phyloP scores from a whole-genome alignment of 2,329 filamentous ascomycete species.

The Colletotrichum kahawae region DNA sequence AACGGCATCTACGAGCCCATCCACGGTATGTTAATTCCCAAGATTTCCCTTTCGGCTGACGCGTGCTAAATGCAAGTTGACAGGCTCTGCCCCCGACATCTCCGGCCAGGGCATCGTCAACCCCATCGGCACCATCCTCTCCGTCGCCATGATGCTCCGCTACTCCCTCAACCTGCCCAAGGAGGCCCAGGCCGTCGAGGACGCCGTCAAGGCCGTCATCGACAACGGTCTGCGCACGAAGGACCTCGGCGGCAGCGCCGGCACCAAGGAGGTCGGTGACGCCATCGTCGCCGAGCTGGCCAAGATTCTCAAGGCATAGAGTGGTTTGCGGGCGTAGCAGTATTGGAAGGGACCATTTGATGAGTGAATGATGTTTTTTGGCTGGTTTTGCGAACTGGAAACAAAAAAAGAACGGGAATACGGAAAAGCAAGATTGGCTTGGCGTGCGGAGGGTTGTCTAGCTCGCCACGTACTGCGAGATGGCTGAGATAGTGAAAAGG shows the following conservation, averaged over 20 bases:
- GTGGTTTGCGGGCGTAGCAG: neutral
- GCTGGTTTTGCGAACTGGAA: neutral
- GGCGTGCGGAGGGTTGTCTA: neutral
- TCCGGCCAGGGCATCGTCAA: slow-evolving; percentile 85
- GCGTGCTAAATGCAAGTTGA: neutral
- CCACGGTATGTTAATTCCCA: slow-evolving; percentile 64
- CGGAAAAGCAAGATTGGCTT: neutral
- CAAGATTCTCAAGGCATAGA: slow-evolving; percentile 62
- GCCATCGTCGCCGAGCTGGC: slow-evolving; percentile 76
- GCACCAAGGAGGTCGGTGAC: slow-evolving; percentile 69
- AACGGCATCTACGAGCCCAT: slow-evolving; percentile 99
- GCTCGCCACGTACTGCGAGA: neutral
- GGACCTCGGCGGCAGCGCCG: slow-evolving; percentile 81
- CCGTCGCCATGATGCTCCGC: slow-evolving; percentile 92
- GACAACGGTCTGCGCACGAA: slow-evolving; percentile 80
- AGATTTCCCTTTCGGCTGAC: neutral
- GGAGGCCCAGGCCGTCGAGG: slow-evolving; percentile 80
- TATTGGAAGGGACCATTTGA: neutral
- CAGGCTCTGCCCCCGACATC: slow-evolving; percentile 90
- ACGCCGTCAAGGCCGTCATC: slow-evolving; percentile 79
- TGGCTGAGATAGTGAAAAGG: neutral
- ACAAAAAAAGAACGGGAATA: neutral
- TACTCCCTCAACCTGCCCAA: slow-evolving; percentile 84
- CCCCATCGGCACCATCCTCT: slow-evolving; percentile 90
- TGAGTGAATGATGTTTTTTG: neutral